phyloP scores from a whole-genome alignment of 2,329 filamentous ascomycete genomes.

The Aspergillus sp. region DNA sequence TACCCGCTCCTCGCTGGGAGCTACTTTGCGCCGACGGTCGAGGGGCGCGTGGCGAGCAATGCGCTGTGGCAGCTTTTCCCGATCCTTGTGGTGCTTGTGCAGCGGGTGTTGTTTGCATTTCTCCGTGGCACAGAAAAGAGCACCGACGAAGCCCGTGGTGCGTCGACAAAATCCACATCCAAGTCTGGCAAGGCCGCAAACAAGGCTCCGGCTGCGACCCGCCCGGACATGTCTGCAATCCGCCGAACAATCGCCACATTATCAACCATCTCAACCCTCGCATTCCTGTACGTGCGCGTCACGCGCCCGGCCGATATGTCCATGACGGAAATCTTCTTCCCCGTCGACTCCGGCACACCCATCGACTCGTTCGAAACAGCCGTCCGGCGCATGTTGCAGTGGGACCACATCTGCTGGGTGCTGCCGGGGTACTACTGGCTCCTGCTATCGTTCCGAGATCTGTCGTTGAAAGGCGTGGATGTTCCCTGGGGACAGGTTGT shows the following conservation, averaged over 20 bases:
- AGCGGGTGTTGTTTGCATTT: neutral
- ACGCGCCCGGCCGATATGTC: neutral
- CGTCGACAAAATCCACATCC: too few relatives aligned
- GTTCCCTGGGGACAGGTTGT: slow-evolving; percentile 6
- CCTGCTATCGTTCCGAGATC: slow-evolving; percentile 8
- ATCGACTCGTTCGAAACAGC: slow-evolving; percentile 2
- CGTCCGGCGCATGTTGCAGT: slow-evolving; percentile 13
- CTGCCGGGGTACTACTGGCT: slow-evolving; percentile 16
- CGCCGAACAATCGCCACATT: neutral
- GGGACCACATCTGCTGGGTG: slow-evolving; percentile 15
- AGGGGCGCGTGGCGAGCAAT: slow-evolving; percentile 3
- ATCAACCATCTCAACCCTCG: neutral
- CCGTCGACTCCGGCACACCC: neutral
- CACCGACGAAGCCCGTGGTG: too few relatives aligned
- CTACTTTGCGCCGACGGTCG: slow-evolving; percentile 12
- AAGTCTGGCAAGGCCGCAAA: too few relatives aligned
- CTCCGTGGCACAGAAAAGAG: neutral
- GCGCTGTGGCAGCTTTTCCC: slow-evolving; percentile 23
- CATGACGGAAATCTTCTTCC: slow-evolving; percentile 1
- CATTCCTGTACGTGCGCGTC: slow-evolving; percentile 1
- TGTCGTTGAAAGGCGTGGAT: slow-evolving; percentile 5
- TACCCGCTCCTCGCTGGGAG: slow-evolving; percentile 7
- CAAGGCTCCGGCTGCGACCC: neutral
- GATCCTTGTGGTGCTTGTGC: slow-evolving; percentile 9
- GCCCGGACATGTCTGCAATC: neutral